phyloP scores from a whole-genome alignment of 78 protist species.

The Capsaspora owczarzaki region DNA sequence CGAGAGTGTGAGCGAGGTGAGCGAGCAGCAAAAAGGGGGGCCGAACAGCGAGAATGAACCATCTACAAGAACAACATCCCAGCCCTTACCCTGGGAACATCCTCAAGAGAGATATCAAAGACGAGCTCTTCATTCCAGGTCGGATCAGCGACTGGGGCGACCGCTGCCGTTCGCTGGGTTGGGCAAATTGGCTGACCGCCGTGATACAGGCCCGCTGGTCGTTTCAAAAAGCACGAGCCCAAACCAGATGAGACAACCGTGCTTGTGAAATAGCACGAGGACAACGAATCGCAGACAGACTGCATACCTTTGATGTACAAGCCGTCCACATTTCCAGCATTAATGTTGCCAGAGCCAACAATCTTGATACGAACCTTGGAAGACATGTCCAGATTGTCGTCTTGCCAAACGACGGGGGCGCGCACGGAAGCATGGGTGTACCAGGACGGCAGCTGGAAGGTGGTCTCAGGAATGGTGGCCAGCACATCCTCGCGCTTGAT shows the following conservation, averaged over 20 bases:
- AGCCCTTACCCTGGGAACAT: conserved; percentile 20
- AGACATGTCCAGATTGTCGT: neutral
- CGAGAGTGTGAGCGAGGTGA: too few relatives aligned
- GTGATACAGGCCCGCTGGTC: neutral
- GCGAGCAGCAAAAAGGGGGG: too few relatives aligned
- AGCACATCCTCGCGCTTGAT: neutral
- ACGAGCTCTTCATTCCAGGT: neutral
- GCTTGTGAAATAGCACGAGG: too few relatives aligned
- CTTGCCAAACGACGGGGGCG: neutral
- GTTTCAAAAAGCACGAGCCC: too few relatives aligned
- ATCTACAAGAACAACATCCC: too few relatives aligned
- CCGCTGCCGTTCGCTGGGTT: neutral
- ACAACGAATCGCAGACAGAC: too few relatives aligned
- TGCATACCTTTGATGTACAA: neutral
- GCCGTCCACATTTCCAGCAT: neutral
- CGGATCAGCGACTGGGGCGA: neutral
- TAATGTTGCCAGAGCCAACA: neutral
- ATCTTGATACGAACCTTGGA: neutral
- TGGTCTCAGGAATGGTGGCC: too few relatives aligned
- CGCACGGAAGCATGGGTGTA: neutral
- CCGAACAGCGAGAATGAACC: too few relatives aligned
- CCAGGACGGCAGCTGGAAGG: too few relatives aligned
- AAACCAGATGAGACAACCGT: too few relatives aligned
- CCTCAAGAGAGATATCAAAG: neutral
- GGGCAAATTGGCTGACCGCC: neutral